Evolutionary conservation across 2,329 filamentous ascomycete species (phyloP).

Genomic region (Cercospora janseana): DNA sequence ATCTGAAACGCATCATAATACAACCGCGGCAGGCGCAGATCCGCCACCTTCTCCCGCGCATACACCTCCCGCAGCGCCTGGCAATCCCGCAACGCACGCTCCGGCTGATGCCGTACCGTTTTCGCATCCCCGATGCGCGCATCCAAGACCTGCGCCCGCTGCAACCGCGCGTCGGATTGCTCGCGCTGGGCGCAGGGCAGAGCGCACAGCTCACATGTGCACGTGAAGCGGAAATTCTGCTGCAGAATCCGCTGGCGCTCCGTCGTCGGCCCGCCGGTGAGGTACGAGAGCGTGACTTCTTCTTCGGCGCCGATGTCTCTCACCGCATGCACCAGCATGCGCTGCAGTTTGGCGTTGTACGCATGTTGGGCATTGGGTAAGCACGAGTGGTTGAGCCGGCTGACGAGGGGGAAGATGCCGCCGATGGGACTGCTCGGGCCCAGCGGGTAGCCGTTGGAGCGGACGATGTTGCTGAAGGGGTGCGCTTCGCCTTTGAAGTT

Average conservation of each 20-base stretch:
- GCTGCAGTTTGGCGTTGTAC: slow-evolving; percentile 36
- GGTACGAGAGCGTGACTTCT: slow-evolving; percentile 42
- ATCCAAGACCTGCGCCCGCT: slow-evolving; percentile 27
- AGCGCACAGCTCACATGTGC: slow-evolving; percentile 40
- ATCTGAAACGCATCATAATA: slow-evolving; percentile 33
- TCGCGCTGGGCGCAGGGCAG: slow-evolving; percentile 36
- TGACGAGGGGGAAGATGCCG: slow-evolving; percentile 39
- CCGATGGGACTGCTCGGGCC: slow-evolving; percentile 30
- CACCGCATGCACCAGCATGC: slow-evolving; percentile 36
- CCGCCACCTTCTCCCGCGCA: slow-evolving; percentile 22
- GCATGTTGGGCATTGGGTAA: slow-evolving; percentile 39
- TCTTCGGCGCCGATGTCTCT: slow-evolving; percentile 39
- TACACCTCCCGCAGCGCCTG: slow-evolving; percentile 21
- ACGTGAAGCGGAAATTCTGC: slow-evolving; percentile 38
- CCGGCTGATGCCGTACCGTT: slow-evolving; percentile 23
- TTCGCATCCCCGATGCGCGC: slow-evolving; percentile 27
- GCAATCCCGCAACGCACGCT: slow-evolving; percentile 24
- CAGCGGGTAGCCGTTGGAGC: slow-evolving; percentile 37
- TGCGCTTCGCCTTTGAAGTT: slow-evolving; percentile 30
- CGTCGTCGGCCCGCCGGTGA: slow-evolving; percentile 27
- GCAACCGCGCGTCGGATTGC: slow-evolving; percentile 33
- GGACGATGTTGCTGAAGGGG: slow-evolving; percentile 35
- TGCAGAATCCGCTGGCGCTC: slow-evolving; percentile 22
- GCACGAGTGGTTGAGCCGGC: slow-evolving; percentile 42
- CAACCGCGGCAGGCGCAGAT: slow-evolving; percentile 26